phyloP scores from a whole-genome alignment of 352 stramenopile species.

The Globisporangium megalacanthum region DNA sequence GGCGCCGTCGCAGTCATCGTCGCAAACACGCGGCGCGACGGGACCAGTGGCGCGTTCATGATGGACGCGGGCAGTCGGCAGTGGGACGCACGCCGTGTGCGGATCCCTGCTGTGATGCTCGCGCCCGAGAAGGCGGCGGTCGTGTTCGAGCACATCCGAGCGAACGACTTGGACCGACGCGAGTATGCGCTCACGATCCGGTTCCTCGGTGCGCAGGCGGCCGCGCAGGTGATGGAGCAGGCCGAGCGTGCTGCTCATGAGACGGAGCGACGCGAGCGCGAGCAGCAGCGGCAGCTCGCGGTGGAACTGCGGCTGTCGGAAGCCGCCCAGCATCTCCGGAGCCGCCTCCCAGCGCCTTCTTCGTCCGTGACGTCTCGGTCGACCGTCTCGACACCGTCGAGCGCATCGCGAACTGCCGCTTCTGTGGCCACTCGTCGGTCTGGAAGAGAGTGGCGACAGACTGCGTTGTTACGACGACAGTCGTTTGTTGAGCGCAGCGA shows the following conservation, averaged over 20 bases:
- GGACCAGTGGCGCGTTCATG: slow-evolving; percentile 41
- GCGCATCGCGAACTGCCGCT: slow-evolving; percentile 3
- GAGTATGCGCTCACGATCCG: slow-evolving; percentile 43
- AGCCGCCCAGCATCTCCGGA: slow-evolving; percentile 43
- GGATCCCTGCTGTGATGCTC: slow-evolving; percentile 63
- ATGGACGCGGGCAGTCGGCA: slow-evolving; percentile 53
- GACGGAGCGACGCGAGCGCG: slow-evolving; percentile 16
- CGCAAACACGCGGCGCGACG: slow-evolving; percentile 34
- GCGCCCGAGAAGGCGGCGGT: slow-evolving; percentile 29
- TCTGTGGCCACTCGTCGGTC: background rate
- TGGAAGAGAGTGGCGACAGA: too few species aligned
- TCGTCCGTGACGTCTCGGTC: slow-evolving; percentile 6
- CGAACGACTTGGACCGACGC: slow-evolving; percentile 35
- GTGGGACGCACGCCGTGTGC: slow-evolving; percentile 19
- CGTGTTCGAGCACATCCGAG: slow-evolving; percentile 51
- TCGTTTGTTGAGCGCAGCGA: background rate
- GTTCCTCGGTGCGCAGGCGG: slow-evolving; percentile 50
- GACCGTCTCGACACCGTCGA: slow-evolving; percentile 6
- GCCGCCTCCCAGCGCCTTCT: slow-evolving; percentile 22
- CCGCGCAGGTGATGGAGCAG: slow-evolving; percentile 42
- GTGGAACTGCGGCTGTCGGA: slow-evolving; percentile 41
- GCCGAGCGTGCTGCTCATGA: slow-evolving; percentile 28
- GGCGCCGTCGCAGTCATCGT: slow-evolving; percentile 65
- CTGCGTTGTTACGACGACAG: background rate
- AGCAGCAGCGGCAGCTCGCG: slow-evolving; percentile 23